A percentile compares a stretch with the other conserved stretches of the same genome.
Evolutionary conservation across 2,329 filamentous ascomycete species (phyloP).

Genomic region (Xylaria sp.): DNA sequence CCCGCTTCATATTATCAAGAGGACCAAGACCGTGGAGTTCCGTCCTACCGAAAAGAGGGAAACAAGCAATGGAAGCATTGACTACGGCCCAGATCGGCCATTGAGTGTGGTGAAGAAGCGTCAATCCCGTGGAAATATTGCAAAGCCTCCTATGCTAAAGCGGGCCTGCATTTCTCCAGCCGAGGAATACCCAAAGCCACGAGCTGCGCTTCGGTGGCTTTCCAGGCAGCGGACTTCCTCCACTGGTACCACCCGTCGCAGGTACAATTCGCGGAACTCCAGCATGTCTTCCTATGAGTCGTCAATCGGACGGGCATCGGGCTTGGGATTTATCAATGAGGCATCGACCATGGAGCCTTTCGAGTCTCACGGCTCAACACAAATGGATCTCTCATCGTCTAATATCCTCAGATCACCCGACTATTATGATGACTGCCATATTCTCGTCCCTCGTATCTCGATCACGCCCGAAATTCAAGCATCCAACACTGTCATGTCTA

Average conservation of each 20-base stretch:
- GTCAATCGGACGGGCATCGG: constrained; percentile 30
- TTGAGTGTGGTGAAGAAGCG: constrained; percentile 47
- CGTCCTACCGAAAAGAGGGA: constrained; percentile 39
- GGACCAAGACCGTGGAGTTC: constrained; percentile 43
- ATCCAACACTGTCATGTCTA: constrained; percentile 50
- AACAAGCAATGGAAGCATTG: constrained; percentile 41
- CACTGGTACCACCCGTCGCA: constrained; percentile 41
- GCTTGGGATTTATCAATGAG: constrained; percentile 28
- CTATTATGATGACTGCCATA: constrained; percentile 42
- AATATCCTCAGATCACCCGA: constrained; percentile 47
- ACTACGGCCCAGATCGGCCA: constrained; percentile 41
- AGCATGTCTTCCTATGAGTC: constrained; percentile 41
- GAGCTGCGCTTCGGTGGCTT: constrained; percentile 42
- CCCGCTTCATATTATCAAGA: constrained; percentile 47
- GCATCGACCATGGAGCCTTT: constrained; percentile 27
- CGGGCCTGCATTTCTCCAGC: constrained; percentile 2
- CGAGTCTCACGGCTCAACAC: constrained; percentile 24
- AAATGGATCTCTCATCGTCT: constrained; percentile 41
- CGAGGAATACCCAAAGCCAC: constrained; percentile 40
- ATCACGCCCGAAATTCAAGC: constrained; percentile 57
- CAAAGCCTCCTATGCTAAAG: constrained; percentile 14
- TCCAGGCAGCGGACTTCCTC: constrained; percentile 43
- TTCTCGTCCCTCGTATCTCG: constrained; percentile 57
- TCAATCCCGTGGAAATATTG: constrained; percentile 29
- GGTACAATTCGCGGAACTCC: constrained; percentile 29